Conservation (phyloP, 1,284 basidiomycete genomes). For the Cutaneotrichosporon sp. region DNA sequence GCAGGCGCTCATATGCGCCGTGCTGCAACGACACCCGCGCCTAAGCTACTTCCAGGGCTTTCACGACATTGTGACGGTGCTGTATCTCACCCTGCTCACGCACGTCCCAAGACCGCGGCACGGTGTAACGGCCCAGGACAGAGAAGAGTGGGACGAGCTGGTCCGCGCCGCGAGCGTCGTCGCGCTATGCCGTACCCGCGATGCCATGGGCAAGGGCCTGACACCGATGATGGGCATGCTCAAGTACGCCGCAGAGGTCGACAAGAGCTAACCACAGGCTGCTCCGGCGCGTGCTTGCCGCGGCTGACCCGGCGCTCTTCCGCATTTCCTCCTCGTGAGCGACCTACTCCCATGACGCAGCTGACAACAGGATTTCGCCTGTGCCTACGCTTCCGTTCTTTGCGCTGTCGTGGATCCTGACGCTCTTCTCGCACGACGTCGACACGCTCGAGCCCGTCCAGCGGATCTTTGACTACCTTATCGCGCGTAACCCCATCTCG, state of each 20-base stretch:
- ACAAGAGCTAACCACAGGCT: slow-evolving; percentile 51
- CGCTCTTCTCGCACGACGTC: slow-evolving; percentile 84
- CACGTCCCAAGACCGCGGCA: not conserved
- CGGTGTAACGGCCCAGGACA: slow-evolving; percentile 21
- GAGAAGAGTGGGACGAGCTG: slow-evolving; percentile 54
- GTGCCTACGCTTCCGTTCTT: slow-evolving; percentile 51
- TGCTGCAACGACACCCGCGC: slow-evolving; percentile 66
- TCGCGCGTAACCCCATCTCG: slow-evolving; percentile 72
- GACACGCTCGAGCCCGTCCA: slow-evolving; percentile 77
- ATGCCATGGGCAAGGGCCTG: slow-evolving; percentile 79
- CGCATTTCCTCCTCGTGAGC: slow-evolving; percentile 53
- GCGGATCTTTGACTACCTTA: slow-evolving; percentile 79
- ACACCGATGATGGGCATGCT: slow-evolving; percentile 80
- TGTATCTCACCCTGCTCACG: slow-evolving; percentile 66
- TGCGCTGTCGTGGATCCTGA: slow-evolving; percentile 82
- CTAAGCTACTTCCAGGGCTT: slow-evolving; percentile 90
- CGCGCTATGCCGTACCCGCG: slow-evolving; percentile 73
- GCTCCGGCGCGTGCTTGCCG: slow-evolving; percentile 62
- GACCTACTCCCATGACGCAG: not conserved
- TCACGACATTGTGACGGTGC: slow-evolving; percentile 82
- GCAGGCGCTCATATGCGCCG: slow-evolving; percentile 64
- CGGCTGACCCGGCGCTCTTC: slow-evolving; percentile 67
- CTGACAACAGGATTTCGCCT: slow-evolving; percentile 30
- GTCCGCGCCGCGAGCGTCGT: slow-evolving; percentile 55
- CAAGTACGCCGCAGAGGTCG: slow-evolving; percentile 53